Base-by-base conservation (phyloP, 2,329 filamentous ascomycete species). In the Verticillium longisporum region DNA sequence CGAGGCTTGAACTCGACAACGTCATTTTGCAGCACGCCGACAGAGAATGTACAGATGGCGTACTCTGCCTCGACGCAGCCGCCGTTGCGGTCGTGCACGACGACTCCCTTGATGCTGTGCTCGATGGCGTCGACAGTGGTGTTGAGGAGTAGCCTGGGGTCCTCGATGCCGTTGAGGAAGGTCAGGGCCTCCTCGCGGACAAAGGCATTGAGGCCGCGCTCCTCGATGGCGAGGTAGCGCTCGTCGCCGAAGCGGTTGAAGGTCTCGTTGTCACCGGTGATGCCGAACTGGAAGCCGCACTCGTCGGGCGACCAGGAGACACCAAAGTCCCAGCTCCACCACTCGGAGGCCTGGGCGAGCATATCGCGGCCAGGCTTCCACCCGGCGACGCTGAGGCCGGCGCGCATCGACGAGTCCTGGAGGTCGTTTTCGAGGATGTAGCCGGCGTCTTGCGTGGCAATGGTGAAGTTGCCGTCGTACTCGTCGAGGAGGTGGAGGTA, bases 11-110 rank as follows among this genome's bases (percentile, higher is more conserved):
- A 91, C 0, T 72, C 70, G 1, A 90, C 80, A 0, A 75, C 78
- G 2, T 85, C 78, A 63, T 85, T 83, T 68, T 90, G 88, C 1
- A 90, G 74, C 0, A 90, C 87, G 1, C 88, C 88, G 0, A 90
- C 72, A 0, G 85, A 88, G 70, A 91, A 89, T 0, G 87, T 90
- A 66, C 80, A 82, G 63, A 90, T 82, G 1, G 86, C 87, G 64
- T 87, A 86, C 6, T 82, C 80, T 1, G 86, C 86, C 55, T 78
- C 70, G 21, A 88, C 73, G 65, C 86, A 88, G 60, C 72, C 78
- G 1, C 83, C 84, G 60, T 86, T 80, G 2, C 77, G 71, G 32
- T 78, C 82, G 57, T 76, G 71, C 11, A 89, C 72, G 1, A 74
- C 83, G 1, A 89, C 84, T 3, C 81, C 80, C 1, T 77, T 66